Evolutionary conservation across 2,329 filamentous ascomycete genomes (phyloP).

Genomic region (Septoria petroselini): DNA sequence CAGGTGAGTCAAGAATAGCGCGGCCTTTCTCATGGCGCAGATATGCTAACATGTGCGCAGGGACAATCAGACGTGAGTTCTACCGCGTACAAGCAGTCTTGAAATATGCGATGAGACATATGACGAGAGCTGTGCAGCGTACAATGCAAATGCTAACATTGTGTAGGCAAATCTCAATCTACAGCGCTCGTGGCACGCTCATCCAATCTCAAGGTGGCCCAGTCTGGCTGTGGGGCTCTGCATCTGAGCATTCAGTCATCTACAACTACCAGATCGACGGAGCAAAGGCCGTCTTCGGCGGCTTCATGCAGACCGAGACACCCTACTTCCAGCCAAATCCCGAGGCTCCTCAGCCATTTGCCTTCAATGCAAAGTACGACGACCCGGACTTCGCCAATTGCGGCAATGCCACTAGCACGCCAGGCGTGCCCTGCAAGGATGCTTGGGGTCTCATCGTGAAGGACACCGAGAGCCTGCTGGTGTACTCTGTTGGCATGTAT

Average conservation of each 20-base stretch:
- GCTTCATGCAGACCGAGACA: constrained; percentile 55
- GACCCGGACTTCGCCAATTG: constrained; percentile 44
- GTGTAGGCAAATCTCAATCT: constrained; percentile 40
- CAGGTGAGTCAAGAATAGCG: too few relatives aligned
- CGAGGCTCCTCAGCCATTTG: constrained; percentile 55
- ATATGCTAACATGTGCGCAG: too few relatives aligned
- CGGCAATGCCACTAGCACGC: constrained; percentile 22
- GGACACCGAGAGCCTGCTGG: constrained; percentile 42
- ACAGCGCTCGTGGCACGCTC: constrained; percentile 47
- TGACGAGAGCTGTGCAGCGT: too few relatives aligned
- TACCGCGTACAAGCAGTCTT: too few relatives aligned
- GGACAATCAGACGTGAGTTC: too few relatives aligned
- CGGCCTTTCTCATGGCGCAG: too few relatives aligned
- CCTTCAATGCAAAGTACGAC: constrained; percentile 42
- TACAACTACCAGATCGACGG: constrained; percentile 54
- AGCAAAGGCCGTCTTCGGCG: constrained; percentile 52
- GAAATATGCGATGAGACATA: too few relatives aligned
- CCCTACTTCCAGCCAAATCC: constrained; percentile 57
- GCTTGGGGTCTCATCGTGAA: constrained; percentile 47
- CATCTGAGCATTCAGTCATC: constrained; percentile 53
- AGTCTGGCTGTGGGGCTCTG: constrained; percentile 55
- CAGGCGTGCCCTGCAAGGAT: constrained; percentile 38
- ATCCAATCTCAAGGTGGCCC: constrained; percentile 45
- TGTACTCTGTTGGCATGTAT: constrained; percentile 53
- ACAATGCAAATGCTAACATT: too few relatives aligned